A percentile compares a stretch with the other conserved stretches of the same genome.
phyloP scores from a whole-genome alignment of 1,284 basidiomycete genomes.

The Fereydounia khargensis region DNA sequence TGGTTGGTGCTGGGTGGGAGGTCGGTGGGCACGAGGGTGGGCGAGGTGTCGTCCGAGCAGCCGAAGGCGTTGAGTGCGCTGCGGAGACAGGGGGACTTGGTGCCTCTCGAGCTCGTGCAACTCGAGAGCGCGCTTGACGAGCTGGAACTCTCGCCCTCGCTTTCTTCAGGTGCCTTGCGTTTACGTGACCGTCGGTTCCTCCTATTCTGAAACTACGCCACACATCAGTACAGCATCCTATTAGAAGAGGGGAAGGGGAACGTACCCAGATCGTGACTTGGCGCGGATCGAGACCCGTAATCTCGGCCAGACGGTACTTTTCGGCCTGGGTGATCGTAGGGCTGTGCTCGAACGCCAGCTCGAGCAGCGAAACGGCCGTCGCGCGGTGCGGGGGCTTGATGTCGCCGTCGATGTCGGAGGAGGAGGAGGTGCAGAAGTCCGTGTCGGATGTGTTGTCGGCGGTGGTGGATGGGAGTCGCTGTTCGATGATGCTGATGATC shows the following conservation, averaged over 20 bases:
- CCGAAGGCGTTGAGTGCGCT: too few species aligned
- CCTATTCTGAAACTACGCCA: slow-evolving; percentile 40
- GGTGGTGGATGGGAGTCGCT: too few species aligned
- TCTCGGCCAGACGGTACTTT: slow-evolving; percentile 44
- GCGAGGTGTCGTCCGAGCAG: too few species aligned
- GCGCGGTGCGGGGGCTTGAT: slow-evolving; percentile 14
- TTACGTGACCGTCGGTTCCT: too few species aligned
- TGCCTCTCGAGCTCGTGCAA: too few species aligned
- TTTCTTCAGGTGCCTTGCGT: too few species aligned
- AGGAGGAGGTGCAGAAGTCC: neutral
- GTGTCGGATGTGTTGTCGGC: too few species aligned
- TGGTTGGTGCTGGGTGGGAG: too few species aligned
- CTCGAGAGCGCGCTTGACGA: too few species aligned
- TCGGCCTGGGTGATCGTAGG: slow-evolving; percentile 53
- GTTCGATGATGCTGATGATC: too few species aligned
- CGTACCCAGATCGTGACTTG: slow-evolving; percentile 56
- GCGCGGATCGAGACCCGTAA: slow-evolving; percentile 47
- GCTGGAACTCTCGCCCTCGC: neutral
- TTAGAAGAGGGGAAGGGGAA: neutral
- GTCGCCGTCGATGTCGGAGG: neutral
- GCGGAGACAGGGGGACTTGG: too few species aligned
- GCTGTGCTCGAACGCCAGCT: slow-evolving; percentile 44
- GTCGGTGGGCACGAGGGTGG: too few species aligned
- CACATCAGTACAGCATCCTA: neutral
- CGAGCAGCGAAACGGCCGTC: slow-evolving; percentile 36